Evolutionary conservation across 2,329 filamentous ascomycete species (phyloP), one percentile per base, ranked within the genome.

Genomic region (Aspergillus udagawae): DNA sequence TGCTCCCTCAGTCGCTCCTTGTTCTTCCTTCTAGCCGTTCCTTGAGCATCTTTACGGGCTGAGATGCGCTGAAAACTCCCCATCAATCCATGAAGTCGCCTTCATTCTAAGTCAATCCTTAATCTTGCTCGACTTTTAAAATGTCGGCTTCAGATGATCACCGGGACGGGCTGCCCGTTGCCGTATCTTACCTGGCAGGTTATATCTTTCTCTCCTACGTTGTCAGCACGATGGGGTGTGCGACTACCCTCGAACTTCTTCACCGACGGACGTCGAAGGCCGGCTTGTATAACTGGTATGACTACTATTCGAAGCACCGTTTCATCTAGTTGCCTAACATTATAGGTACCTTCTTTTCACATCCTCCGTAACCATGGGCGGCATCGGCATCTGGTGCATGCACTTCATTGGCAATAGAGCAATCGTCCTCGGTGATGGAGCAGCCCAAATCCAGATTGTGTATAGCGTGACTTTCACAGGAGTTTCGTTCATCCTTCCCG

Each of bases 401-500:
- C 90, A 94, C 70, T 93, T 90, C 67, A 88, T 94, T 63, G 91
- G 90, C 23, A 93, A 94, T 70, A 82, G 88, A 53, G 90, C 91
- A 14, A 89, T 93, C 59, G 78, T 88, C 27, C 81, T 96, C 20
- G 87, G 82, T 42, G 63, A 86, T 61, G 88, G 88, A 42, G 74
- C 84, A 58, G 61, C 76, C 12, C 76, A 83, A 38, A 77, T 91
- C 10, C 90, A 93, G 62, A 86, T 94, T 52, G 81, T 84, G 38
- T 95, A 94, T 78, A 90, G 83, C 52, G 77, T 83, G 54, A 82
- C 83, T 27, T 90, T 86, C 70, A 94, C 90, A 0, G 84, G 85
- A 0, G 75, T 92, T 8, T 95, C 91, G 0, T 91, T 93, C 65
- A 87, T 95, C 66, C 78, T 95, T 10, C 90, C 91, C 0, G 87